Evolutionary conservation across 2,329 filamentous ascomycete species (phyloP), one percentile per base, ranked within the genome.

Genomic region (Cercospora berteroae): DNA sequence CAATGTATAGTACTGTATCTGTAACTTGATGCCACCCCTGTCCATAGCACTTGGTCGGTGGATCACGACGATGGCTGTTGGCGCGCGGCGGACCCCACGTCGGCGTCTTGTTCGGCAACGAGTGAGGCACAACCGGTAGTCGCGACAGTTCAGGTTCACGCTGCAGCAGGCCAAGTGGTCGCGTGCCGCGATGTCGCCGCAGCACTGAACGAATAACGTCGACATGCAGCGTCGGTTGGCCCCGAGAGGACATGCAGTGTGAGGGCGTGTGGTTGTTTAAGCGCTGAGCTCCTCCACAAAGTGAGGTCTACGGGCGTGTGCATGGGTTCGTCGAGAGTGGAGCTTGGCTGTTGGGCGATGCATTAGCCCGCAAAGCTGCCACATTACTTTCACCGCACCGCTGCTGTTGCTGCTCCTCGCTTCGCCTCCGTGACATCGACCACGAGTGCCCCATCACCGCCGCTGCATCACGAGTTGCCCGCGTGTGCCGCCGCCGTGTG

Each of bases 281-380:
- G 55, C 55, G 55, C 55, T 36, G 27, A 20, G 23, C 48, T 52
- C 48, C 48, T 52, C 48, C 31, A 20, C 55, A 33, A 31, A 31
- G 55, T 33, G 55, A 57, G 27, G 55, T 31, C 7, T 16, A 20
- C 55, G 55, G 27, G 55, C 27, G 31, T 31, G 20, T 31, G 55
- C 55, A 57, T 57, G 55, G 55, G 55, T 57, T 57, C 55, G 55
- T 57, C 10, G 20, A 31, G 55, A 33, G 55, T 57, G 55, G 55
- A 57, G 55, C 55, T 57, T 57, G 55, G 55, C 55, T 36, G 55
- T 36, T 57, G 55, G 27, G 48, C 48, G 23, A 57, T 57, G 27
- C 27, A 36, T 57, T 57, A 57, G 55, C 31, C 55, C 36, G 55
- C 55, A 57, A 31, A 57, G 55, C 55, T 57, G 55, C 55, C 55